Evolutionary conservation across 179 eudicot species (phyloP), one percentile per base, ranked within the genome.

Genomic region (Drosera spatulata): DNA sequence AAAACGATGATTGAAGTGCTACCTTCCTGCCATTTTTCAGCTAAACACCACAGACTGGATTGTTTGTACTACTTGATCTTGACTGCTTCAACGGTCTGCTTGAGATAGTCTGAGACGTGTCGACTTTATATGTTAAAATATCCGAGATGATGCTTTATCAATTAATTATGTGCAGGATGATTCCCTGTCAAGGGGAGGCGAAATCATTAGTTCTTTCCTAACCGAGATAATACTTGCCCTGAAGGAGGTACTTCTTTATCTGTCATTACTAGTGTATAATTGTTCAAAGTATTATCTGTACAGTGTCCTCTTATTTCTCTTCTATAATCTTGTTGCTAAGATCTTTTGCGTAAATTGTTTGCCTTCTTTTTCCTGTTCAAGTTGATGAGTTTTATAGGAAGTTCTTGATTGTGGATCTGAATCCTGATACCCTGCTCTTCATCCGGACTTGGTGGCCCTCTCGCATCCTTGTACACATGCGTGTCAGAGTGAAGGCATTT

Each of bases 31-130:
- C 99, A 94, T 73, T 82, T 80, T 78, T 80, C 99, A 11, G 95
- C 99, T 50, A 94, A 94, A 64, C 99, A 91, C 60, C 80, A 85
- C 75, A 83, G 99, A 67, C 95, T 94, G 43, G 86, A 85, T 69
- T 86, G 97, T 67, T 73, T 94, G 69, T 87, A 85, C 78, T 84
- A 75, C 64, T 61, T 94, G 62, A 82, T 90, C 73, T 79, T 81
- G 44, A 79, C 81, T 75, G 76, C 73, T 37, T 67, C 81, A 44
- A 85, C 90, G 99, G 99, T 90, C 52, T 52, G 45, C 7, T 61
- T 55, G 38, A 41, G 10, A 12, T 50, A 10, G 41, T 13, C 39
- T 48, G 22, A 6, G 53, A 40, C 12, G 4, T 7, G 43, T 63
- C 38, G 60, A 45, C 22, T 10, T 41, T 44, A 47, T 39, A 45